phyloP scores from a whole-genome alignment of 129 eudicot genomes.

The Apium graveolens region DNA sequence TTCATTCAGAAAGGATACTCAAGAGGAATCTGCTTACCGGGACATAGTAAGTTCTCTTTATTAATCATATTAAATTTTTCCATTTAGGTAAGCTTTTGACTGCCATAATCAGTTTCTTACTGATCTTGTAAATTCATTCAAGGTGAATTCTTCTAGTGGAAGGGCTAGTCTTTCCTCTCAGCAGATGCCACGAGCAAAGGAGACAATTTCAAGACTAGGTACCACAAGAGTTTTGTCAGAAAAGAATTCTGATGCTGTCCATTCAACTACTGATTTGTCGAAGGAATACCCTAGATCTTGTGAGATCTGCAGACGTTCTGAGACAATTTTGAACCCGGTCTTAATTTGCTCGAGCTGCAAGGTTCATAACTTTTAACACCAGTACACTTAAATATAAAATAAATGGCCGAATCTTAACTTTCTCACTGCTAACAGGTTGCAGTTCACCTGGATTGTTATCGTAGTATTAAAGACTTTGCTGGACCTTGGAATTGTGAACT shows the following conservation, averaged over 20 bases:
- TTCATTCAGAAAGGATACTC: constrained; percentile 76
- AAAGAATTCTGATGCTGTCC: constrained; percentile 37
- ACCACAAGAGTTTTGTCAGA: constrained; percentile 45
- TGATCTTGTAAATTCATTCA: constrained; percentile 33
- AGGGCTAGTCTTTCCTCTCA: constrained; percentile 38
- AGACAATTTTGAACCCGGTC: constrained; percentile 66
- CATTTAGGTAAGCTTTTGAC: not conserved
- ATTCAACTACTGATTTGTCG: constrained; percentile 30
- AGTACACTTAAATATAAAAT: not conserved
- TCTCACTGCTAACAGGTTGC: constrained; percentile 52
- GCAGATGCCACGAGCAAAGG: constrained; percentile 50
- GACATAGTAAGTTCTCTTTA: constrained; percentile 31
- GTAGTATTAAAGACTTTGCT: constrained; percentile 61
- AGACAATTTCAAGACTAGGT: constrained; percentile 47
- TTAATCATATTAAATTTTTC: not conserved
- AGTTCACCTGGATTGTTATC: constrained; percentile 91
- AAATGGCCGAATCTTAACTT: constrained; percentile 1
- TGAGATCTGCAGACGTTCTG: constrained; percentile 80
- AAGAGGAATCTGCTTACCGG: constrained; percentile 48
- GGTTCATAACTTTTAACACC: constrained; percentile 33
- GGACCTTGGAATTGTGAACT: constrained; percentile 98
- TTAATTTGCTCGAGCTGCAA: constrained; percentile 89
- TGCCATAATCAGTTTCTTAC: not conserved
- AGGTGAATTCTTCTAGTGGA: constrained; percentile 40
- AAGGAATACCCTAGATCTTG: constrained; percentile 58